A percentile compares a stretch with the other conserved stretches of the same genome.
Evolutionary conservation across 768 basidiomycete species (phyloP).

Genomic region (Trametes punicea): DNA sequence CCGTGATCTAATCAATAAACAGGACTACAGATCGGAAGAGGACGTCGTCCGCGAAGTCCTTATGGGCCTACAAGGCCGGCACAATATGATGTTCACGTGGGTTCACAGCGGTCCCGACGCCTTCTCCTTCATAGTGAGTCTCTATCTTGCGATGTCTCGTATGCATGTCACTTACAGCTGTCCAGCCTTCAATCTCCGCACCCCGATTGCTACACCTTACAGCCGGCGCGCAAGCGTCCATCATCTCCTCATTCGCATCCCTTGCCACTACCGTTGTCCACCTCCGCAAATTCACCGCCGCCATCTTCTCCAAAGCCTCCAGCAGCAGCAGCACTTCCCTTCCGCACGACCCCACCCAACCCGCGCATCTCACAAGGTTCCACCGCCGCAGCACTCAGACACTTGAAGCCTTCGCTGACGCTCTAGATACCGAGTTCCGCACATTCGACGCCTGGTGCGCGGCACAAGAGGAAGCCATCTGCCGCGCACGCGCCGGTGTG

Average conservation of each 20-base stretch:
- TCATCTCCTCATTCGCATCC: slow-evolving; percentile 55
- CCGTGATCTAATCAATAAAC: not conserved
- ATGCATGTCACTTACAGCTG: not conserved
- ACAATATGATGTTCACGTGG: slow-evolving; percentile 52
- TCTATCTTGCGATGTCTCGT: not conserved
- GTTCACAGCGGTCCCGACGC: slow-evolving; percentile 23
- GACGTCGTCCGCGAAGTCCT: slow-evolving; percentile 77
- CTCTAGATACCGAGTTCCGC: slow-evolving; percentile 57
- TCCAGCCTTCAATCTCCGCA: slow-evolving; percentile 46
- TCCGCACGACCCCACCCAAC: slow-evolving; percentile 1
- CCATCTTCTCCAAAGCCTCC: slow-evolving; percentile 39
- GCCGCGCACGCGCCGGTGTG: slow-evolving; percentile 50
- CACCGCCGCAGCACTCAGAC: slow-evolving; percentile 45
- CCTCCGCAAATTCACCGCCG: slow-evolving; percentile 57
- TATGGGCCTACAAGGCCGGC: slow-evolving; percentile 70
- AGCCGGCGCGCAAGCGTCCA: slow-evolving; percentile 61
- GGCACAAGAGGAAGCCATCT: slow-evolving; percentile 60
- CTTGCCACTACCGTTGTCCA: slow-evolving; percentile 59
- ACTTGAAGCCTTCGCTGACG: slow-evolving; percentile 81
- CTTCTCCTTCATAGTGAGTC: slow-evolving; percentile 34
- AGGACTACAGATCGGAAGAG: slow-evolving; percentile 72
- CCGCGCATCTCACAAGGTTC: slow-evolving; percentile 1
- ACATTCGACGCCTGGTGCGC: slow-evolving; percentile 71
- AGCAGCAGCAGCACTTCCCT: slow-evolving; percentile 20
- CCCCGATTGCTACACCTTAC: slow-evolving; percentile 69